phyloP scores from a whole-genome alignment of 352 stramenopile genomes.

The Pythium myriotylum region DNA sequence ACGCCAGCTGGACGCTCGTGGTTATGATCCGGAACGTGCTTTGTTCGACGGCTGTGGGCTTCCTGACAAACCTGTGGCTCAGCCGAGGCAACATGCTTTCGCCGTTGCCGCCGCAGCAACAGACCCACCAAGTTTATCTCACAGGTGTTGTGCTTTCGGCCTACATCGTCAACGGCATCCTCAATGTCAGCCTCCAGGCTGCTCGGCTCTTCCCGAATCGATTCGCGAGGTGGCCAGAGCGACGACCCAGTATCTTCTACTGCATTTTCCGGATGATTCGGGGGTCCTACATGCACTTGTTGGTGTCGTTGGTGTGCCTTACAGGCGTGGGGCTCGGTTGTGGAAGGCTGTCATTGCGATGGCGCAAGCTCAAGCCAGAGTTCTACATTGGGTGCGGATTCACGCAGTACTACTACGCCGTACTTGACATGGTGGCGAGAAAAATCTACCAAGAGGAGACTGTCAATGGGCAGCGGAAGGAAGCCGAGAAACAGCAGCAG shows the following conservation, averaged over 20 bases:
- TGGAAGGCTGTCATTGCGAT: not conserved
- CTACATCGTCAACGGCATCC: not conserved
- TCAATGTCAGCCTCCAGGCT: not conserved
- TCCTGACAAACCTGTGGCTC: not conserved
- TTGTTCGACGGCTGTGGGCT: not conserved
- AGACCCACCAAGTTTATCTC: constrained; percentile 4
- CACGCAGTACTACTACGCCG: constrained; percentile 4
- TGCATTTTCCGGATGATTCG: not conserved
- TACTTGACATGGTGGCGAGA: not conserved
- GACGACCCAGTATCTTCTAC: not conserved
- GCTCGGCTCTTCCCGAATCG: constrained; percentile 3
- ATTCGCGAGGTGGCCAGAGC: not conserved
- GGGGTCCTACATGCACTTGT: not conserved
- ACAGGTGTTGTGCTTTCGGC: constrained; percentile 1
- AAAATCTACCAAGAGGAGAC: constrained; percentile 1
- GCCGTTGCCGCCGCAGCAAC: not conserved
- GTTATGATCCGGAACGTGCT: constrained; percentile 5
- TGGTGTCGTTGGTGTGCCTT: not conserved
- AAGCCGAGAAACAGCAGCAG: not conserved
- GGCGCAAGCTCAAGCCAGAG: constrained; percentile 6
- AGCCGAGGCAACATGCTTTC: constrained; percentile 14
- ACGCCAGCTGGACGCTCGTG: not conserved
- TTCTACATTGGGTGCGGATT: constrained; percentile 4
- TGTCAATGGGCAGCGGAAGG: not conserved
- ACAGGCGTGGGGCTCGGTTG: constrained; percentile 2